Base-by-base conservation (phyloP, 768 basidiomycete genomes). In the Stropharia rugosoannulata region DNA sequence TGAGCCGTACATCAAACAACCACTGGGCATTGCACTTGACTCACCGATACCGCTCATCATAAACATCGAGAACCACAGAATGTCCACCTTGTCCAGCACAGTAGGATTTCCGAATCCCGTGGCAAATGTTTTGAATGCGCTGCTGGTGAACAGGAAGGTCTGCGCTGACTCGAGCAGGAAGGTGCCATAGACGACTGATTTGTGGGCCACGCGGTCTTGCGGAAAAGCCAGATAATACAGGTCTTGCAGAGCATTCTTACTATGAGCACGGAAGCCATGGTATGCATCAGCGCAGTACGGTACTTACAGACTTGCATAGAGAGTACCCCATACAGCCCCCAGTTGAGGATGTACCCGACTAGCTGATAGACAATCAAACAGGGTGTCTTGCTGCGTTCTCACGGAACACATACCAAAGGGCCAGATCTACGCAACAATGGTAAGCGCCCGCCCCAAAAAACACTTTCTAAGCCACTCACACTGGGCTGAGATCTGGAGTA, bases 221-320 rank as follows among this genome's bases (percentile, higher is more conserved):
- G 63, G 63, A 43, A 66, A 66, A 13, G 63, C 65, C 5, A 62
- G 53, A 54, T 63, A 66, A 36, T 66, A 66, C 15, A 66, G 50
- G 44, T 66, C 63, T 66, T 46, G 10, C 16, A 6, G 37, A 48
- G 13, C 8, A 35, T 54, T 27, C 18, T 25, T 16, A 32, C 45
- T 18, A 57, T 3, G 16, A 32, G 29, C 18, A 16, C 16, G 22
- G 13, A 8, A 12, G 29, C 10, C 13, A 12, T 16, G 3, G 36
- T 22, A 29, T 32, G 5, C 29, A 7, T 32, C 29, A 46, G 29
- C 18, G 11, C 0, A 27, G 32, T 4, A 32, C 5, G 16, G n/a
- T 39, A 55, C 62, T 54, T 51, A 64, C 64, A 66, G 16, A 66
- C 59, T 62, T 66, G 64, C 54, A 66, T 60, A 0, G 59, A 51